phyloP scores from a whole-genome alignment of 177 flowering plant genomes.

The Vitis hybrid region DNA sequence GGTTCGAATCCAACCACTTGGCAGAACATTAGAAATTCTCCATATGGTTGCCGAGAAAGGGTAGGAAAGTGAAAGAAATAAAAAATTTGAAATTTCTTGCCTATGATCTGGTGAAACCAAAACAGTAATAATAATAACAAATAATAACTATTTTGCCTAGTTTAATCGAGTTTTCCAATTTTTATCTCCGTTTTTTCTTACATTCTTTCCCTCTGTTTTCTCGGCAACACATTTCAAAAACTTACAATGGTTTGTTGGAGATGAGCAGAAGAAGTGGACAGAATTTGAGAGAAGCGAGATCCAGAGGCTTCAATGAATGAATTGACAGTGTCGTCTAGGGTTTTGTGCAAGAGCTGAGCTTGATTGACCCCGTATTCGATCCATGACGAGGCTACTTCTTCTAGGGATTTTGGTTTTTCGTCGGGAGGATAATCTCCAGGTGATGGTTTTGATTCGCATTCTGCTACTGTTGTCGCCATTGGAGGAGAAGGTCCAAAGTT shows the following conservation, averaged over 20 bases:
- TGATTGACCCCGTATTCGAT: slow-evolving; percentile 65
- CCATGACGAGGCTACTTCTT: slow-evolving; percentile 40
- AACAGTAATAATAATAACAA: too few relatives aligned
- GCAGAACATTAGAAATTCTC: not conserved
- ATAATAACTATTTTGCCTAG: not conserved
- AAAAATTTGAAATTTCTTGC: not conserved
- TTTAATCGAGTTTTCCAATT: not conserved
- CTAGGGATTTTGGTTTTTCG: slow-evolving; percentile 11
- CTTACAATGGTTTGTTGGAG: slow-evolving; percentile 55
- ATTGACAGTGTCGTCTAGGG: slow-evolving; percentile 41
- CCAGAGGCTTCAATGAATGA: slow-evolving; percentile 39
- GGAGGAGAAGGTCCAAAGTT: not conserved
- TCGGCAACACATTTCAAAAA: slow-evolving; percentile 5
- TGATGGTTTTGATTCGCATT: slow-evolving; percentile 10
- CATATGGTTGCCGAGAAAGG: not conserved
- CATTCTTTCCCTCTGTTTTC: not conserved
- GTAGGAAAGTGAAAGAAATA: not conserved
- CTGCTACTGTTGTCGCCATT: slow-evolving; percentile 14
- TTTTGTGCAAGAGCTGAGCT: slow-evolving; percentile 44
- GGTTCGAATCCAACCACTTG: not conserved
- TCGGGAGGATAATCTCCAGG: not conserved
- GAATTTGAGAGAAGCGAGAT: slow-evolving; percentile 67
- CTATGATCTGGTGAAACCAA: too few relatives aligned
- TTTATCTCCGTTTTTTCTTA: not conserved
- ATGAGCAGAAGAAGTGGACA: slow-evolving; percentile 65